Percentiles rank a stretch among this genome's conserved stretches.
These are phyloP conservation scores for Aciculosporium take DNA, from an alignment of 2,329 filamentous ascomycete species.

Conservation along the genomic window DNA sequence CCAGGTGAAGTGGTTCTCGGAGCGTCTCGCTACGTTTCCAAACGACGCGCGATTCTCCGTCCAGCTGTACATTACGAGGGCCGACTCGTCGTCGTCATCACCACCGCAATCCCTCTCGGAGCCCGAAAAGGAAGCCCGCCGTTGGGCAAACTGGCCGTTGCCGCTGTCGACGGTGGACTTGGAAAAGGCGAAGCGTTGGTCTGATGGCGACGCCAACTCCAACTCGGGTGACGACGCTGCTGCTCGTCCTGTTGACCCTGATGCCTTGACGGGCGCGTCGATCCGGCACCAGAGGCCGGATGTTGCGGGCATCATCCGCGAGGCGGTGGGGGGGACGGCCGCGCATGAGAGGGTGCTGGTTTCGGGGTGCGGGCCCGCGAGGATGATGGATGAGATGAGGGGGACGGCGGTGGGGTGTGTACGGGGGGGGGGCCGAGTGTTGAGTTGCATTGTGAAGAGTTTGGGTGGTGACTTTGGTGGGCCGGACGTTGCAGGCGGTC, in stretches of 20 bases:
- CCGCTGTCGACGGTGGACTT: slow-evolving; percentile 6
- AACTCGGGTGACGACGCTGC: background rate
- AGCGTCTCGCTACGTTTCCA: slow-evolving; percentile 20
- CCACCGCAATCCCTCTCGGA: too few species aligned
- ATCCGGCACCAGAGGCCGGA: slow-evolving; percentile 24
- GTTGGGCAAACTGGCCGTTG: too few species aligned
- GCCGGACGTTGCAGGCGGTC: too few species aligned
- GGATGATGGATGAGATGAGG: slow-evolving; percentile 27
- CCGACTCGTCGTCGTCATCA: background rate
- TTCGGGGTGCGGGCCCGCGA: slow-evolving; percentile 31
- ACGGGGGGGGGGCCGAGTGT: slow-evolving; percentile 26
- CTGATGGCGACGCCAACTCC: slow-evolving; percentile 9
- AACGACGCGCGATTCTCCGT: slow-evolving; percentile 17
- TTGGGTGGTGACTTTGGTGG: slow-evolving; percentile 24
- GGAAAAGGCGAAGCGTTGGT: slow-evolving; percentile 8
- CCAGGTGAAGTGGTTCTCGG: slow-evolving; percentile 23
- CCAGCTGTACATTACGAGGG: slow-evolving; percentile 22
- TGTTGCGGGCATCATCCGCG: slow-evolving; percentile 20
- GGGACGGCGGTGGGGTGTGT: slow-evolving; percentile 27
- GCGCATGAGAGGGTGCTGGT: slow-evolving; percentile 23
- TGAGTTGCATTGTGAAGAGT: slow-evolving; percentile 34
- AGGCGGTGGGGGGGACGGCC: slow-evolving; percentile 15
- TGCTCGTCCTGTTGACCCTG: background rate
- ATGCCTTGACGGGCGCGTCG: slow-evolving; percentile 8
- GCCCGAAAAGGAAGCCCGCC: too few species aligned